These are phyloP conservation scores for Umbelopsis vinacea DNA, from an alignment of 192 early-diverging fungal species.

Conservation along the genomic window DNA sequence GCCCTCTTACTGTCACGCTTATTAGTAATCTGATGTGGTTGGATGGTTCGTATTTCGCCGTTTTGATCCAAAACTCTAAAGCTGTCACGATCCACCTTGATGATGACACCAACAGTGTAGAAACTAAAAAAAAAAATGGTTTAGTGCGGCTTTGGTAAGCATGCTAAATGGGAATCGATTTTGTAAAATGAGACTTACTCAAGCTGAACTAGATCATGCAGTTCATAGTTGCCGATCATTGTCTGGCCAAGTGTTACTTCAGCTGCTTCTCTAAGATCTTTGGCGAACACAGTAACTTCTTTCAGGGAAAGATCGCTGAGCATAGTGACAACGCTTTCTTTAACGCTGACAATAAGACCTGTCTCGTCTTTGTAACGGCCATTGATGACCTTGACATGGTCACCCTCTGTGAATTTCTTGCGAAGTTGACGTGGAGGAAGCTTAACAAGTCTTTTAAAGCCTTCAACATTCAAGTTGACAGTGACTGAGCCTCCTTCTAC, in stretches of 20 bases:
- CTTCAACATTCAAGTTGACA: conserved; percentile 67
- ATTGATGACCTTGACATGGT: conserved; percentile 92
- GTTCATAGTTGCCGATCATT: conserved; percentile 74
- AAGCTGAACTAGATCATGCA: conserved; percentile 88
- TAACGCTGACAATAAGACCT: conserved; percentile 87
- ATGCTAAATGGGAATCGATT: background rate
- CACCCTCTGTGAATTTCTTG: conserved; percentile 90
- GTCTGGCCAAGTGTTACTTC: conserved; percentile 67
- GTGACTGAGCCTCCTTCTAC: conserved; percentile 75
- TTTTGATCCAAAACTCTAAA: conserved; percentile 82
- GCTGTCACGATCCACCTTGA: conserved; percentile 76
- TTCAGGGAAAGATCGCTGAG: conserved; percentile 69
- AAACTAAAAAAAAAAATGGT: conserved; percentile 44
- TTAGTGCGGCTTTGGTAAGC: conserved; percentile 4
- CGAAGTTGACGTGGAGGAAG: conserved; percentile 74
- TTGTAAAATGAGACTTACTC: conserved; percentile 49
- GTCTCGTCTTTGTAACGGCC: conserved; percentile 85
- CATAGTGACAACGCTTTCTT: conserved; percentile 81
- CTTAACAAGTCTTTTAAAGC: conserved; percentile 56
- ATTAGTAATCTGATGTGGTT: conserved; percentile 72
- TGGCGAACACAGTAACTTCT: conserved; percentile 87
- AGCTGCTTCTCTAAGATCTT: conserved; percentile 80
- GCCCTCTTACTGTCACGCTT: conserved; percentile 66
- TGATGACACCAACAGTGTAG: conserved; percentile 78
- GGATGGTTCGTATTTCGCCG: conserved; percentile 64